Conservation (phyloP, 1,284 basidiomycete species). For the Rhodotorula sp. region DNA sequence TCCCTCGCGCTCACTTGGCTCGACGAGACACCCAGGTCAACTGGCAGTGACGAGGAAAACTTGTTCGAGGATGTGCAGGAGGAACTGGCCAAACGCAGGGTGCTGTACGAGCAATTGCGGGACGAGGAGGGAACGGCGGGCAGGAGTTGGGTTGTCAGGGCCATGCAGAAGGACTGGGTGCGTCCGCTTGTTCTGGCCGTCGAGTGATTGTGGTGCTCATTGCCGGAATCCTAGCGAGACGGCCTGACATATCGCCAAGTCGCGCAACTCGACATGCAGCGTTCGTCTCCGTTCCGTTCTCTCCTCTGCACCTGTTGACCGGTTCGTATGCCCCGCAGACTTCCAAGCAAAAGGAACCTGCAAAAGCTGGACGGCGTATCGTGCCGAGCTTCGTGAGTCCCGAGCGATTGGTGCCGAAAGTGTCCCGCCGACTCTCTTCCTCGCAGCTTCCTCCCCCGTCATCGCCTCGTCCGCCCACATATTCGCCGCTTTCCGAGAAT, state of each 20-base stretch:
- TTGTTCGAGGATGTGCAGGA: neutral
- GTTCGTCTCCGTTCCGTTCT: neutral
- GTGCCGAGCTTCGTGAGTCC: neutral
- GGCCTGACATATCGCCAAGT: slow-evolving; percentile 17
- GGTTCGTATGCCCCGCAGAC: neutral
- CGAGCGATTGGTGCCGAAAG: neutral
- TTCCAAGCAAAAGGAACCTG: slow-evolving; percentile 4
- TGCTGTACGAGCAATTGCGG: neutral
- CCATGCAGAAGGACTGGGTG: slow-evolving; percentile 14
- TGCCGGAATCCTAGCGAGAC: too few relatives aligned
- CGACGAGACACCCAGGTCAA: neutral
- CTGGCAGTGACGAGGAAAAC: neutral
- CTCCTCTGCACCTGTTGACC: neutral
- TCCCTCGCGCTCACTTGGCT: slow-evolving; percentile 7
- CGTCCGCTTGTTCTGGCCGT: too few relatives aligned
- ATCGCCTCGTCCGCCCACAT: neutral
- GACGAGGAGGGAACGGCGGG: neutral
- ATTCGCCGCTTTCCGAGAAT: neutral
- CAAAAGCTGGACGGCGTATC: slow-evolving; percentile 5
- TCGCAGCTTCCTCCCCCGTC: neutral
- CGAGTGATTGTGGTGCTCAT: too few relatives aligned
- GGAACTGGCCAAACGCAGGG: neutral
- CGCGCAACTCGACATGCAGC: slow-evolving; percentile 18
- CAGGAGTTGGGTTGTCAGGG: neutral
- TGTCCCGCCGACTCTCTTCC: neutral